A percentile compares a stretch with the other conserved stretches of the same genome.
Evolutionary conservation across 1,284 basidiomycete genomes (phyloP).

Genomic region (Tylopilus sp.): DNA sequence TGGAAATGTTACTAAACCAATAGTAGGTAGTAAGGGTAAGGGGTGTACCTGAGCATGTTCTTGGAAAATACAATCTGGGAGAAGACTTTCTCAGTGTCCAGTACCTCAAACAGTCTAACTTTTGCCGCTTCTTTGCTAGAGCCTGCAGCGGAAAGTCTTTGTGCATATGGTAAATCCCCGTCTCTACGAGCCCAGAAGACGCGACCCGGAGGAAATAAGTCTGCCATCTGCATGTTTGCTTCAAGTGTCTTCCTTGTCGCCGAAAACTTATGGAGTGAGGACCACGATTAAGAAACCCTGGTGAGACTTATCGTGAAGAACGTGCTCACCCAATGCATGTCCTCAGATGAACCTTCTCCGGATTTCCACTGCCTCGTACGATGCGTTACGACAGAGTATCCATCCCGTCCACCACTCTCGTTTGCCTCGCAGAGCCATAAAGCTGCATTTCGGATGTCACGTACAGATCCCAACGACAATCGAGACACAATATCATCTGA

Average conservation of each 20-base stretch:
- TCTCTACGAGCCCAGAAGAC: constrained; percentile 77
- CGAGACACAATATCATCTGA: constrained; percentile 81
- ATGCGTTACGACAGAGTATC: constrained; percentile 60
- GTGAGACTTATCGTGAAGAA: neutral
- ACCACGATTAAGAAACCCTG: constrained; percentile 3
- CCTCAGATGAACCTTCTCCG: constrained; percentile 51
- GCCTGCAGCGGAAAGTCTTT: constrained; percentile 18
- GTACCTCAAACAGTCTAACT: constrained; percentile 69
- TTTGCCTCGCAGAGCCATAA: constrained; percentile 77
- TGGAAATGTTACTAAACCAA: neutral
- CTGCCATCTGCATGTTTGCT: constrained; percentile 77
- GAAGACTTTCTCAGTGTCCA: constrained; percentile 73
- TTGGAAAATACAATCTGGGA: constrained; percentile 77
- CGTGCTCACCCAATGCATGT: constrained; percentile 63
- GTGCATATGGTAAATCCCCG: constrained; percentile 57
- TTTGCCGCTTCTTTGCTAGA: constrained; percentile 39
- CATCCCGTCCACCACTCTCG: constrained; percentile 45
- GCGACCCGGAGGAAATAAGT: constrained; percentile 77
- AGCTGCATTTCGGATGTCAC: constrained; percentile 72
- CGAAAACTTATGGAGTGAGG: constrained; percentile 53
- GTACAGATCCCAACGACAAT: constrained; percentile 73
- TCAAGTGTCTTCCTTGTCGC: constrained; percentile 79
- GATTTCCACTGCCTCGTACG: constrained; percentile 60
- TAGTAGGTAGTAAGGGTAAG: neutral
- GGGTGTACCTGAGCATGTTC: constrained; percentile 72